Evolutionary conservation across 768 basidiomycete species (phyloP).

Genomic region (Pleurotus eryngii): DNA sequence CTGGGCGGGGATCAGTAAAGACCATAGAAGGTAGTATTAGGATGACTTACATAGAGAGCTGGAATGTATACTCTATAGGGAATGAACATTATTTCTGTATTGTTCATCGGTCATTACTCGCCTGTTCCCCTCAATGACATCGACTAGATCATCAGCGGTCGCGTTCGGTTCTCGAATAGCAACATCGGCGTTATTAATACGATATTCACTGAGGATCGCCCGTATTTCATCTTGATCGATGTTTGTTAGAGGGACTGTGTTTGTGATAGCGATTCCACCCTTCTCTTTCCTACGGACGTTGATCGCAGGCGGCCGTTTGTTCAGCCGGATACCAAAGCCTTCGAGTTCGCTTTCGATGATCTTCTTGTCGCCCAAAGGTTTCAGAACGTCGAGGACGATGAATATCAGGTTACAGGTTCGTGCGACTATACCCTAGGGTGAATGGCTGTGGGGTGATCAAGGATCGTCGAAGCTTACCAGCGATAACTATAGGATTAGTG

Average conservation of each 20-base stretch:
- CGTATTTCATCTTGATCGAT: conserved; percentile 96
- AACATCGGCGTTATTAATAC: conserved; percentile 83
- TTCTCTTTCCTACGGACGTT: conserved; percentile 83
- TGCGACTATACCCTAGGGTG: conserved; percentile 57
- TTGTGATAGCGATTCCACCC: conserved; percentile 92
- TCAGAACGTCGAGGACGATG: conserved; percentile 96
- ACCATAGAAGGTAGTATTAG: background rate
- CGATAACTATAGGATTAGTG: conserved; percentile 51
- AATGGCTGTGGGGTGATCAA: background rate
- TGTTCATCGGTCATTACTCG: conserved; percentile 23
- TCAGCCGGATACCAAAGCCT: conserved; percentile 96
- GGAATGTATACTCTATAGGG: conserved; percentile 84
- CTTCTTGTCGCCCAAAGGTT: conserved; percentile 94
- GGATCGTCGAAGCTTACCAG: conserved; percentile 48
- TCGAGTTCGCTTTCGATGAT: conserved; percentile 92
- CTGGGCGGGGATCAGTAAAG: conserved; percentile 27
- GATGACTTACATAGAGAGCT: conserved; percentile 70
- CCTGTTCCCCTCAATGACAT: conserved; percentile 96
- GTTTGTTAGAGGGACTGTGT: conserved; percentile 94
- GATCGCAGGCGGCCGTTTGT: conserved; percentile 91
- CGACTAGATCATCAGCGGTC: conserved; percentile 94
- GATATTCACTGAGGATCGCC: conserved; percentile 92
- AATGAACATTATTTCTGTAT: background rate
- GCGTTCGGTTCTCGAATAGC: conserved; percentile 90
- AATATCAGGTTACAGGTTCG: conserved; percentile 98